Conservation (phyloP, 2,329 filamentous ascomycete genomes). For the Chalaropsis thielavioides region DNA sequence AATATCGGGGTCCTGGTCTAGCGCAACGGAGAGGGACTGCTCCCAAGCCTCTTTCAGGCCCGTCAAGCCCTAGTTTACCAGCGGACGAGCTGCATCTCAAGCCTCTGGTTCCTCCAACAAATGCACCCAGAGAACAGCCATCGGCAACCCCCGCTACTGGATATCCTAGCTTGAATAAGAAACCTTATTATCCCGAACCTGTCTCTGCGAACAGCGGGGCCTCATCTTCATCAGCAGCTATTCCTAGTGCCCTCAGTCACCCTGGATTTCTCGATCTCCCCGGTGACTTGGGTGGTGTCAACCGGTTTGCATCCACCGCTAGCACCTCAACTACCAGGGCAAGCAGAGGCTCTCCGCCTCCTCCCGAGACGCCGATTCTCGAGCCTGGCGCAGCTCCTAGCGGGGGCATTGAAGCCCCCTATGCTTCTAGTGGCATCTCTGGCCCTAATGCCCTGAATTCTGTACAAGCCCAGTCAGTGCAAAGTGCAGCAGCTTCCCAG, state of each 20-base stretch:
- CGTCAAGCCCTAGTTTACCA: constrained; percentile 60
- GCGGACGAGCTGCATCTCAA: constrained; percentile 69
- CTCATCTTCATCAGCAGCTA: constrained; percentile 19
- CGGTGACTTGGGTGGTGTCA: constrained; percentile 36
- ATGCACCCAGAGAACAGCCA: constrained; percentile 21
- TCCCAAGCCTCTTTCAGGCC: constrained; percentile 71
- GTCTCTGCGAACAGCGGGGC: constrained; percentile 20
- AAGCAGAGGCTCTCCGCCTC: constrained; percentile 81
- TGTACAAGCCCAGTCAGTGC: constrained; percentile 32
- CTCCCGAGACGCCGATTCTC: constrained; percentile 78
- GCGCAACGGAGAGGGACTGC: constrained; percentile 71
- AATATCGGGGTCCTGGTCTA: constrained; percentile 48
- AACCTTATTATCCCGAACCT: constrained; percentile 47
- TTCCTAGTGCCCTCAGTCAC: constrained; percentile 20
- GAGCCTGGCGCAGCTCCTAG: constrained; percentile 56
- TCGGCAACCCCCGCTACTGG: neutral
- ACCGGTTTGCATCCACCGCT: constrained; percentile 61
- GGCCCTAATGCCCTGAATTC: constrained; percentile 70
- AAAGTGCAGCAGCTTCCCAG: constrained; percentile 71
- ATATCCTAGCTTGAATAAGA: constrained; percentile 33
- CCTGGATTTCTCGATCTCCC: constrained; percentile 27
- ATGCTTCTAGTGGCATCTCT: constrained; percentile 74
- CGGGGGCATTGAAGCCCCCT: constrained; percentile 78
- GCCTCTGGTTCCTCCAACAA: constrained; percentile 34
- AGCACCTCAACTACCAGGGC: constrained; percentile 89